Evolutionary conservation across 140 eudicot genomes (phyloP).

Genomic region (Ambrosia hybrid): DNA sequence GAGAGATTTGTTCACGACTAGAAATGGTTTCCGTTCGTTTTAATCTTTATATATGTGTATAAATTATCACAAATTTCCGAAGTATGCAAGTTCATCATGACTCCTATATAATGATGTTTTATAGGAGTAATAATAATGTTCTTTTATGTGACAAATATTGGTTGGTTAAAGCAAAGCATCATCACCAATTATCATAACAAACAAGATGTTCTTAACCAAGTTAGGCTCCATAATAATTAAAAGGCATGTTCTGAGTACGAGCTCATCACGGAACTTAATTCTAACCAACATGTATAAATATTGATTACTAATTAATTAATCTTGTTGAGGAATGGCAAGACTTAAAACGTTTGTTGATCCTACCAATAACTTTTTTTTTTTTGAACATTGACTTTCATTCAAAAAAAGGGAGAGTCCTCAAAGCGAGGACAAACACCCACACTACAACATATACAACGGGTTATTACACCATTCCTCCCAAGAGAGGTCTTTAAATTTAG

Average conservation of each 20-base stretch:
- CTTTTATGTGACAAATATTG: conserved; percentile 1
- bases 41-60: too few species aligned
- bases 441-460: too few species aligned
- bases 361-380: too few species aligned
- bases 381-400: too few species aligned
- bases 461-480: too few species aligned
- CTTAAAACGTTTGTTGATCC: too few species aligned
- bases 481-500: too few species aligned
- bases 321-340: too few species aligned
- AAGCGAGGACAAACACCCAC: too few species aligned
- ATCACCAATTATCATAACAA: conserved; percentile 18
- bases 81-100: not conserved
- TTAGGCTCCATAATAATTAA: conserved; percentile 8
- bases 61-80: too few species aligned
- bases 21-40: not conserved
- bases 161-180: conserved; percentile 9
- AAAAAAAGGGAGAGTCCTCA: too few species aligned
- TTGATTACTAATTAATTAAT: too few species aligned
- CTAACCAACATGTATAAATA: not conserved
- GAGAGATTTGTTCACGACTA: not conserved
- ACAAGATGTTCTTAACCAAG: not conserved
- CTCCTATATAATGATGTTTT: not conserved
- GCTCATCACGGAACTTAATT: conserved; percentile 1
- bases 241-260: not conserved
- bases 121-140: conserved; percentile 1